Percentiles rank a stretch among this genome's conserved stretches.
Conservation (phyloP, 2,329 filamentous ascomycete species). For the Alternaria hordeiaustralica region DNA sequence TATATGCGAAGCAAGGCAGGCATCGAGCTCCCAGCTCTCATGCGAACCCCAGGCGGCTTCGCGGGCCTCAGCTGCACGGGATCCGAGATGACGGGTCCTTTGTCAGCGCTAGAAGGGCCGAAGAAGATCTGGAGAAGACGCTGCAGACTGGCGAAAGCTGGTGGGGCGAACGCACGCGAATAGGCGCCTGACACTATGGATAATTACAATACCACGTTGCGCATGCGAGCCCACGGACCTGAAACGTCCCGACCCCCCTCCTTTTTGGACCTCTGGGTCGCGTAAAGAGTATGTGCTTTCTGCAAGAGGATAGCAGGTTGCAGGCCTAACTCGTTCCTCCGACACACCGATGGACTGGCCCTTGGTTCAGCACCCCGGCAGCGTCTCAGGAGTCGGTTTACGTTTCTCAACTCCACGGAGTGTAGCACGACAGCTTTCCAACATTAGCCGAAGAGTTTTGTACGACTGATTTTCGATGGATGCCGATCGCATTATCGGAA, state of each 20-base stretch:
- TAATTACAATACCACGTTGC: constrained; percentile 21
- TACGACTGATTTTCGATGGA: background rate
- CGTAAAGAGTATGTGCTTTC: background rate
- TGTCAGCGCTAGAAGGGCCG: constrained; percentile 27
- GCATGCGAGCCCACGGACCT: constrained; percentile 7
- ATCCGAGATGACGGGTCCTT: constrained; percentile 20
- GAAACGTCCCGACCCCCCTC: constrained; percentile 6
- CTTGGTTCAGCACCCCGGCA: constrained; percentile 6
- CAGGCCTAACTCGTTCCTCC: background rate
- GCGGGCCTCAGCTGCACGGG: constrained; percentile 16
- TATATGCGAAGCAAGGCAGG: constrained; percentile 1
- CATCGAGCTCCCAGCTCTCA: constrained; percentile 9
- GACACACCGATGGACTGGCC: constrained; percentile 10
- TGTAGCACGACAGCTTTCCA: background rate
- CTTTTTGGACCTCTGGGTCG: background rate
- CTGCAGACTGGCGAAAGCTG: constrained; percentile 1
- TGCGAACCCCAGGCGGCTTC: constrained; percentile 10
- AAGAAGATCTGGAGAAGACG: constrained; percentile 25
- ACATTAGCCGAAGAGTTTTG: constrained; percentile 3
- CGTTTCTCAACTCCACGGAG: background rate
- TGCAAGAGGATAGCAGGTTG: constrained; percentile 1
- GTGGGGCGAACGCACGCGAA: constrained; percentile 15
- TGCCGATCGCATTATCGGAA: constrained; percentile 7
- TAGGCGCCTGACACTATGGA: constrained; percentile 17
- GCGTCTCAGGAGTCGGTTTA: constrained; percentile 2